Base-by-base conservation (phyloP, 2,329 filamentous ascomycete species). In the Scytalidium lignicola region DNA sequence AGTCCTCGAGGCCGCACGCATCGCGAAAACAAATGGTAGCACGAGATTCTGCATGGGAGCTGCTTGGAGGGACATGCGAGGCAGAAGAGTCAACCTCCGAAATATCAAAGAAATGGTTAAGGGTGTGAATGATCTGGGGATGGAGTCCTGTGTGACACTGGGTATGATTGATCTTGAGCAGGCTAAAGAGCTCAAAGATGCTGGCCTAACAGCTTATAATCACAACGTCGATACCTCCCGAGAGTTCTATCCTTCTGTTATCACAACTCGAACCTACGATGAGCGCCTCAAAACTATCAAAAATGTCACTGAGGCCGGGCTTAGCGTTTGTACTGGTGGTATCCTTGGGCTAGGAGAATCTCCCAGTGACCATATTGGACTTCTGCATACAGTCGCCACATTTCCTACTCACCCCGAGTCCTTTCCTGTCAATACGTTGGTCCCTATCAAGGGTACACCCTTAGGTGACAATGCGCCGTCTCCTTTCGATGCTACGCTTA, bases 1-100 rank as follows among this genome's bases (percentile, higher is more conserved):
- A 0, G 90, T 96, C 1, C 80, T 96, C 20, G 81, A 79, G 32
- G 88, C 88, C 2, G 90, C 90, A 1, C 80, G 82, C 29, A 80
- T 81, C 26, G 90, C 90, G 52, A 88, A 87, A 62, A 82, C 81
- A 49, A 93, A 93, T 56, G 90, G 90, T 44, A 90, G 86, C 72
- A 95, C 89, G 8, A 82, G 90, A 2, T 96, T 96, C 77, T 96
- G 90, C 71, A 95, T 96, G 90, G 90, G 90, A 8, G 90, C 90
- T 3, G 90, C 90, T 0, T 96, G 90, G 90, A 76, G 90, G 32
- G 90, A 96, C 68, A 96, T 96, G 90, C 85, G 88, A 13, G 90
- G 90, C 17, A 86, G 90, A 56, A 93, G 91, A 70, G 89, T 86
- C 41, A 85, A 82, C 55, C 72, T 96, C 46, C 84, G 83, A 68